Evolutionary conservation across 2,329 filamentous ascomycete species (phyloP).

Genomic region (Aspergillus bombycis): DNA sequence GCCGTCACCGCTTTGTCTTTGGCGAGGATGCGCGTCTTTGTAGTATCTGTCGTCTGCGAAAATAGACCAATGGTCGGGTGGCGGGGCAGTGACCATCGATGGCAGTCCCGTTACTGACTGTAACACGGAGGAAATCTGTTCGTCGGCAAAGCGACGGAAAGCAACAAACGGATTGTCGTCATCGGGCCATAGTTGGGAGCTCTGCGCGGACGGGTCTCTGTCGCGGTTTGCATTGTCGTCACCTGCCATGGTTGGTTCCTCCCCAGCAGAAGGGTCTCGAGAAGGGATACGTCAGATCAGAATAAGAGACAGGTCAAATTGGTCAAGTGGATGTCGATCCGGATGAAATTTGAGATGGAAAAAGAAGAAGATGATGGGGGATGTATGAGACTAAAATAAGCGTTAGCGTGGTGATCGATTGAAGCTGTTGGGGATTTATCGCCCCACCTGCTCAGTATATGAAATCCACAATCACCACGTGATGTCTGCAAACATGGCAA

Average conservation of each 20-base stretch:
- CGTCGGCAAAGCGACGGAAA: constrained; percentile 64
- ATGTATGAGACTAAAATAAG: constrained; percentile 7
- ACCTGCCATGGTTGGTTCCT: constrained; percentile 25
- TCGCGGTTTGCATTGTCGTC: constrained; percentile 22
- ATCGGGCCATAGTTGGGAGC: constrained; percentile 29
- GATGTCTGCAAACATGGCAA: constrained; percentile 9
- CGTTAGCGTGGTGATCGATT: constrained; percentile 18
- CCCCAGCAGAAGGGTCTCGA: not conserved
- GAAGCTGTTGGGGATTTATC: constrained; percentile 39
- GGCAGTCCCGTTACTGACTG: constrained; percentile 55
- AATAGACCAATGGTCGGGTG: constrained; percentile 38
- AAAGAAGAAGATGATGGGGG: constrained; percentile 7
- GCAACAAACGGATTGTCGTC: constrained; percentile 60
- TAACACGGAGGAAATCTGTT: constrained; percentile 58
- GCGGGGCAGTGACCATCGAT: constrained; percentile 36
- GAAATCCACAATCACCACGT: constrained; percentile 34
- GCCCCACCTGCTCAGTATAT: constrained; percentile 24
- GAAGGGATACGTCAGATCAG: too few species aligned
- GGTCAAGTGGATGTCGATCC: not conserved
- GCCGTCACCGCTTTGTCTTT: constrained; percentile 16
- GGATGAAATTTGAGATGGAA: not conserved
- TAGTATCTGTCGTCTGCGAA: constrained; percentile 37
- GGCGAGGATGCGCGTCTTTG: constrained; percentile 23
- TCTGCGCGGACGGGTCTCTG: constrained; percentile 17
- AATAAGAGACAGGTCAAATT: not conserved